These are phyloP conservation scores for Furcasterigmium sp. DNA, from an alignment of 2,329 filamentous ascomycete species.

Conservation along the genomic window DNA sequence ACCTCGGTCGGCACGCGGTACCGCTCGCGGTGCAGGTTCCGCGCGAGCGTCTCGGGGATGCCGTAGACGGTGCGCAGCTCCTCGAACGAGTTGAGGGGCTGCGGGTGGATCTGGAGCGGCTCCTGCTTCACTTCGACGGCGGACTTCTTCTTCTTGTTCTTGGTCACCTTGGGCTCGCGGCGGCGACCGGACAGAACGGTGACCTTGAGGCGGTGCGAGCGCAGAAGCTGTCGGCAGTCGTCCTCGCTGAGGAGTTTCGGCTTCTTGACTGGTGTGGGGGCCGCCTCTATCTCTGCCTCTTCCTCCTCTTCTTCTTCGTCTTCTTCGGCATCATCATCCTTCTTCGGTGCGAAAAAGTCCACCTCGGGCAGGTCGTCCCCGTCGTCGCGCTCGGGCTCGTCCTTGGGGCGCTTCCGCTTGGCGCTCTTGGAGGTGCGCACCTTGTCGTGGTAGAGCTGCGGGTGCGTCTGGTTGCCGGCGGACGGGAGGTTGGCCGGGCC, in stretches of 20 bases:
- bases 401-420: constrained; percentile 49
- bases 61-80: constrained; percentile 66
- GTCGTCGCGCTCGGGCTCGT: constrained; percentile 15
- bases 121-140: constrained; percentile 45
- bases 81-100: constrained; percentile 72
- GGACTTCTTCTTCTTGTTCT: constrained; percentile 54
- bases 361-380: constrained; percentile 38
- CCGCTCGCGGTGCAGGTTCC: constrained; percentile 78
- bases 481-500: constrained; percentile 51
- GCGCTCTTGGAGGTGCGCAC: constrained; percentile 35
- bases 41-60: constrained; percentile 67
- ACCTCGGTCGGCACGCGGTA: constrained; percentile 90
- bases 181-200: constrained; percentile 60
- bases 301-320: constrained; percentile 15
- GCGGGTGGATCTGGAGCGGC: constrained; percentile 65
- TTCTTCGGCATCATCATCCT: constrained; percentile 13
- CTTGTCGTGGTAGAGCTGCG: constrained; percentile 64
- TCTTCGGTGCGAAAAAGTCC: constrained; percentile 54
- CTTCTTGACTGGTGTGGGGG: constrained; percentile 22
- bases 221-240: constrained; percentile 68
- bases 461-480: constrained; percentile 57
- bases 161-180: constrained; percentile 29
- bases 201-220: constrained; percentile 79
- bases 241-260: constrained; percentile 53
- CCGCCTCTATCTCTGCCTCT: constrained; percentile 17